phyloP scores from a whole-genome alignment of 306 rosid species.

The Oemleria cerasiformis region DNA sequence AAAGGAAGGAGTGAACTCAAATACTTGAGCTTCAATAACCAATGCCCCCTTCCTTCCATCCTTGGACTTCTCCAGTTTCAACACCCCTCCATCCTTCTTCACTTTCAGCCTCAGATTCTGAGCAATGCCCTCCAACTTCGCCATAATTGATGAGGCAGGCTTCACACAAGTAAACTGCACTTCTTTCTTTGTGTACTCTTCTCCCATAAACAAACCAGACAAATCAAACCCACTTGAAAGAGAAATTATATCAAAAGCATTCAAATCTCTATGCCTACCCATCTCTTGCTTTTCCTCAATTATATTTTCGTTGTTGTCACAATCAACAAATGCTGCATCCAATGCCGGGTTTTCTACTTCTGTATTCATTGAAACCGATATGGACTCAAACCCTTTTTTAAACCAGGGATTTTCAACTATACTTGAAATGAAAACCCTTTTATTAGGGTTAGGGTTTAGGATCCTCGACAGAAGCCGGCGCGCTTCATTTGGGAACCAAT shows the following conservation, averaged over 20 bases:
- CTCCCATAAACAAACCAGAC: conserved; percentile 42
- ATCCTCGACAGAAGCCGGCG: conserved; percentile 36
- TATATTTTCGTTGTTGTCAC: neutral
- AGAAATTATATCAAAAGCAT: conserved; percentile 59
- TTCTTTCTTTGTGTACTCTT: conserved; percentile 27
- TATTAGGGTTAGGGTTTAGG: conserved; percentile 44
- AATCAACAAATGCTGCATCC: conserved; percentile 1
- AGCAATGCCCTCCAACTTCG: conserved; percentile 36
- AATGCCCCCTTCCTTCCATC: conserved; percentile 49
- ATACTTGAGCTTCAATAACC: conserved; percentile 46
- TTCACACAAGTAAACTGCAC: conserved; percentile 44
- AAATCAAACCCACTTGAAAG: conserved; percentile 41
- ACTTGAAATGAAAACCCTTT: conserved; percentile 40
- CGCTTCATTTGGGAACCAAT: conserved; percentile 40
- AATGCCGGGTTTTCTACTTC: neutral
- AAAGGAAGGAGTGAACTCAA: conserved; percentile 37
- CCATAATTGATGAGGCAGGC: conserved; percentile 41
- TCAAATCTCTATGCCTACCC: conserved; percentile 29
- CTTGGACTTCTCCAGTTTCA: conserved; percentile 34
- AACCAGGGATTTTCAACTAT: conserved; percentile 43
- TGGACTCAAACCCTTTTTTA: conserved; percentile 33
- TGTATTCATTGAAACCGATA: conserved; percentile 1
- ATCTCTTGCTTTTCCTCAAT: conserved; percentile 32
- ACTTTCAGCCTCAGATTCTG: conserved; percentile 38
- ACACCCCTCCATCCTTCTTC: conserved; percentile 42